Evolutionary conservation across 2,329 filamentous ascomycete species (phyloP).

Genomic region (Talaromyces sp.): DNA sequence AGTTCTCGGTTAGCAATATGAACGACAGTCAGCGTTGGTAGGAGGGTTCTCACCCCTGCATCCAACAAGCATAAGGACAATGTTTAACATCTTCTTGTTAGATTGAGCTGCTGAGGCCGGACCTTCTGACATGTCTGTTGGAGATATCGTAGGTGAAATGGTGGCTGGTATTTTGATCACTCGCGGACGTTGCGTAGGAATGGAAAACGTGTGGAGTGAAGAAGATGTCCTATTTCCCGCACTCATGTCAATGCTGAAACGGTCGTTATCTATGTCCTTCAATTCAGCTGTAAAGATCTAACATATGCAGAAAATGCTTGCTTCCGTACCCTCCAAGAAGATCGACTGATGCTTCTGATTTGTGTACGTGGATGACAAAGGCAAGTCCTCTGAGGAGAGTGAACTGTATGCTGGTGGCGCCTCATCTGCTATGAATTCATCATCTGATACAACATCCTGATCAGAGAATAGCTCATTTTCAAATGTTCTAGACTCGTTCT

Average conservation of each 20-base stretch:
- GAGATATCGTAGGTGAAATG: too few relatives aligned
- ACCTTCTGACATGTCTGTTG: not conserved
- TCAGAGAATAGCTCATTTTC: not conserved
- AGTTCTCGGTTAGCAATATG: not conserved
- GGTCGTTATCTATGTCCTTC: not conserved
- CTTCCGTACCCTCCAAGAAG: not conserved
- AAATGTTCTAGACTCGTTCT: not conserved
- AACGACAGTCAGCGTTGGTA: not conserved
- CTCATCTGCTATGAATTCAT: not conserved
- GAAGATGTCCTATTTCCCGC: not conserved
- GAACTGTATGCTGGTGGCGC: not conserved
- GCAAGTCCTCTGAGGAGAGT: not conserved
- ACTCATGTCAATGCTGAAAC: not conserved
- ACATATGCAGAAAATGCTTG: not conserved
- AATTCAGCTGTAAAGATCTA: too few relatives aligned
- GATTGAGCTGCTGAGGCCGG: not conserved
- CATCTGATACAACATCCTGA: not conserved
- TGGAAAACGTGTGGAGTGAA: not conserved
- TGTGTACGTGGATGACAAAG: not conserved
- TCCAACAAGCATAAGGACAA: not conserved
- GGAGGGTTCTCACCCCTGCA: not conserved
- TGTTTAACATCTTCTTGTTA: not conserved
- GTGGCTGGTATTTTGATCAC: not conserved
- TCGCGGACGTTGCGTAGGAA: not conserved
- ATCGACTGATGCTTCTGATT: not conserved